Base-by-base conservation (phyloP, 2,329 filamentous ascomycete species). In the Beauveria pseudobassiana region DNA sequence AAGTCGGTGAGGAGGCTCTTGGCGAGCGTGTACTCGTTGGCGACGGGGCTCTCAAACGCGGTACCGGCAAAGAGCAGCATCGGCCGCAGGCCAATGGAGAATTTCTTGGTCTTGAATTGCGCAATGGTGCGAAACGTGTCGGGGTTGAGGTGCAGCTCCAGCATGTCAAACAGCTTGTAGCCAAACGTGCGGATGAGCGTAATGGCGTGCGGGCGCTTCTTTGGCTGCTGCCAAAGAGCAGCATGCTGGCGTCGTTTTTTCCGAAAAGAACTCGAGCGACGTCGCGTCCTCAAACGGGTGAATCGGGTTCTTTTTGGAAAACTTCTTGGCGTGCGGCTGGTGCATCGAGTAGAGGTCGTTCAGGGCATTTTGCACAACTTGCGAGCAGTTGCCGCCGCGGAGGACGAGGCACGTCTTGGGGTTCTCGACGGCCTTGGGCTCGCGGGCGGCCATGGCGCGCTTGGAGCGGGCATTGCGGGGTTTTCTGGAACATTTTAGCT, bases 291-390 rank as follows among this genome's bases (percentile, higher is more conserved):
- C 93, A 75, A 99, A 99, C 2, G 95, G 95, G 75, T 95, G 92
- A 69, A 96, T 89, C 68, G 87, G 82, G 76, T 99, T 99, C 81
- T 98, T 98, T 84, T 98, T 99, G 76, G 87, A 90, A 79, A 99
- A 96, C 68, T 93, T 92, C 75, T 96, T 88, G 66, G 88, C 87
- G 64, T 93, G 82, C 2, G 93, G 92, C 70, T 89, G 87, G 69
- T 93, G 93, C 71, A 99, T 81, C 54, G 90, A 84, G 76, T 91
- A 85, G 62, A 99, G 84, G 70, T 97, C 95, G 67, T 86, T 88
- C 64, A 97, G 81, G 62, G 91, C 90, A 68, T 93, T 88, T 76
- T 96, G 87, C 62, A 92, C 81, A 54, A 95, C 79, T 69, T 93
- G 87, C 51, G 90, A 93, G 73, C 90, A 93, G 73, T 86, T 89